phyloP scores from a whole-genome alignment of 441 rosid species.

The Gossypium davidsonii region DNA sequence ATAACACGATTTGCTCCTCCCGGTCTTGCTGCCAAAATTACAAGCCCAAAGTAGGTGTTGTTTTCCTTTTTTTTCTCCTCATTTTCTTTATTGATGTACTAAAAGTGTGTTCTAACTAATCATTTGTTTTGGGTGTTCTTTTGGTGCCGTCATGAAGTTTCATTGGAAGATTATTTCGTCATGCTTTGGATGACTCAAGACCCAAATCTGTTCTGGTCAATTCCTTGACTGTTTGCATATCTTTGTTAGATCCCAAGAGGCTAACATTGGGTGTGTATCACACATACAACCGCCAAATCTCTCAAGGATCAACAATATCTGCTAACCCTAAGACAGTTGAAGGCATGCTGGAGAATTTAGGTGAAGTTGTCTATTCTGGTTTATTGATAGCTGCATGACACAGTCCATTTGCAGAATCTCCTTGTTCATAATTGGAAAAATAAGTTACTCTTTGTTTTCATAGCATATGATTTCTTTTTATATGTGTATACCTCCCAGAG shows the following conservation, averaged over 20 bases:
- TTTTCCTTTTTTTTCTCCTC: not conserved
- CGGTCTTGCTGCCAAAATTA: conserved; percentile 72
- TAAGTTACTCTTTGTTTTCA: not conserved
- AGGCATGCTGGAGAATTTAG: conserved; percentile 86
- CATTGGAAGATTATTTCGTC: conserved; percentile 69
- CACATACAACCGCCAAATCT: conserved; percentile 48
- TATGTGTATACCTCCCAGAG: not conserved
- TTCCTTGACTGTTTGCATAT: conserved; percentile 82
- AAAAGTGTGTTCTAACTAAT: not conserved
- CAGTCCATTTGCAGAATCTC: not conserved
- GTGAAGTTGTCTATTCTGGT: conserved; percentile 35
- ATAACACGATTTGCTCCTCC: conserved; percentile 81
- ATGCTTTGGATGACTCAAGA: conserved; percentile 78
- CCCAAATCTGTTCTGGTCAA: conserved; percentile 90
- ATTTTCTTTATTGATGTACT: not conserved
- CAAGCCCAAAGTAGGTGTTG: conserved; percentile 59
- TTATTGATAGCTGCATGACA: conserved; percentile 6
- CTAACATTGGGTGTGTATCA: conserved; percentile 62
- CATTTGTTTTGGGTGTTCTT: not conserved
- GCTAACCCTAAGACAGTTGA: conserved; percentile 75
- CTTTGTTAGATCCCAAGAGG: conserved; percentile 88
- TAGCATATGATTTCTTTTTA: not conserved
- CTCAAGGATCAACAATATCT: conserved; percentile 46
- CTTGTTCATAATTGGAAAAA: not conserved
- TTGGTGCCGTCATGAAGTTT: conserved; percentile 36